Conservation (phyloP, 257 asterid species). For the Solanum sitiens region DNA sequence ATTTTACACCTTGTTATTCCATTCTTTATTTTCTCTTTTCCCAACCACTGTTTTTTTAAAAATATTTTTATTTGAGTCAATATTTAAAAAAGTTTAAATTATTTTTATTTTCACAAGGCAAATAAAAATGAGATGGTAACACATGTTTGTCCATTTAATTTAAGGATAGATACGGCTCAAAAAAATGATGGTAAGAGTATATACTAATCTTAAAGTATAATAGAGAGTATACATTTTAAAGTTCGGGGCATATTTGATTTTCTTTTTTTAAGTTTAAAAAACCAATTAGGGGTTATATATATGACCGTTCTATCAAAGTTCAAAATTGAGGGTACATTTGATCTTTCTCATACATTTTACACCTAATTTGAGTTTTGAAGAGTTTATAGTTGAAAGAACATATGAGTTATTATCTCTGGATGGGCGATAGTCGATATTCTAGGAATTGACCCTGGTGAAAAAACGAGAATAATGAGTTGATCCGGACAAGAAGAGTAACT, state of each 20-base stretch:
- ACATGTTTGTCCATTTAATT: not conserved
- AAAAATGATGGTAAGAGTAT: too few relatives aligned
- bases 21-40: not conserved
- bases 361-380: not conserved
- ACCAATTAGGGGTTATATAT: too few relatives aligned
- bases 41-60: accelerated
- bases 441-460: not conserved
- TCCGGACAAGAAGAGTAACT: not conserved
- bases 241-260: not conserved
- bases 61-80: not conserved
- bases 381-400: too few relatives aligned
- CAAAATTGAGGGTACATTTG: too few relatives aligned
- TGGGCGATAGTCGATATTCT: not conserved
- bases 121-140: not conserved
- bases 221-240: too few relatives aligned
- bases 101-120: not conserved
- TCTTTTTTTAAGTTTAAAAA: too few relatives aligned
- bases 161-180: not conserved
- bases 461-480: not conserved
- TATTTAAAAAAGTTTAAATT: too few relatives aligned
- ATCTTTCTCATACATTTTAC: too few relatives aligned
- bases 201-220: too few relatives aligned
- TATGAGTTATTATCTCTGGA: too few relatives aligned
- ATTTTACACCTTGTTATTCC: not conserved
- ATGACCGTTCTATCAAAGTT: not conserved